These are phyloP conservation scores for Pholiota microspora DNA, from an alignment of 768 basidiomycete species.

Conservation along the genomic window DNA sequence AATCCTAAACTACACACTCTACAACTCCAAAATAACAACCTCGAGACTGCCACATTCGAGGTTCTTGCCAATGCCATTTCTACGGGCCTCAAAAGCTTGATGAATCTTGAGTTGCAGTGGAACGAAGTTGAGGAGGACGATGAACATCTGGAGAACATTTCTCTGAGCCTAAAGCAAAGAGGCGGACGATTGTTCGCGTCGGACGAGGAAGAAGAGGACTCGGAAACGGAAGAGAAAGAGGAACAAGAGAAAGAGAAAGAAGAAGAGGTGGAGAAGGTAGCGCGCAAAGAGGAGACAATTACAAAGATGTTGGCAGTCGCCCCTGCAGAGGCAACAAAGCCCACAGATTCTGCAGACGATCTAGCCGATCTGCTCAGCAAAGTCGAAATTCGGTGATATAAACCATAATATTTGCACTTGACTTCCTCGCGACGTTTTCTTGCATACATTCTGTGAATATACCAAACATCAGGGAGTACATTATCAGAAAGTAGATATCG, in stretches of 20 bases:
- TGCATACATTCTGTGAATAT: conserved; percentile 2
- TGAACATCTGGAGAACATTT: conserved; percentile 55
- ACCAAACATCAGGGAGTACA: conserved; percentile 12
- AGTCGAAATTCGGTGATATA: conserved; percentile 39
- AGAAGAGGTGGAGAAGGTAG: conserved; percentile 29
- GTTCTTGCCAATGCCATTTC: conserved; percentile 67
- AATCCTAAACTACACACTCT: conserved; percentile 74
- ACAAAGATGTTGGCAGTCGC: not conserved
- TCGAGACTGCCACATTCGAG: conserved; percentile 66
- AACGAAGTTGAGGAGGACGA: conserved; percentile 85
- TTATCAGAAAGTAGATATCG: conserved; percentile 2
- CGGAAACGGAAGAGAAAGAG: conserved; percentile 58
- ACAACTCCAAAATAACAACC: conserved; percentile 90
- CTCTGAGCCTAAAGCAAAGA: conserved; percentile 54
- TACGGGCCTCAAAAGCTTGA: conserved; percentile 56
- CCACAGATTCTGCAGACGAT: conserved; percentile 42
- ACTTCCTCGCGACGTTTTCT: not conserved
- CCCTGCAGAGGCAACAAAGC: not conserved
- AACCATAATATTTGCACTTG: not conserved
- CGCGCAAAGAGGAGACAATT: conserved; percentile 18
- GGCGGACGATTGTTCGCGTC: conserved; percentile 65
- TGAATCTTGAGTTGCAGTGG: conserved; percentile 81
- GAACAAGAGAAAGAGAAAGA: conserved; percentile 40
- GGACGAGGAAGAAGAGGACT: conserved; percentile 85
- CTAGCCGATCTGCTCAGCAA: conserved; percentile 70